A percentile compares a stretch with the other conserved stretches of the same genome.
These are phyloP conservation scores for Cadophora sp. DNA, from an alignment of 2,329 filamentous ascomycete species.

Conservation along the genomic window DNA sequence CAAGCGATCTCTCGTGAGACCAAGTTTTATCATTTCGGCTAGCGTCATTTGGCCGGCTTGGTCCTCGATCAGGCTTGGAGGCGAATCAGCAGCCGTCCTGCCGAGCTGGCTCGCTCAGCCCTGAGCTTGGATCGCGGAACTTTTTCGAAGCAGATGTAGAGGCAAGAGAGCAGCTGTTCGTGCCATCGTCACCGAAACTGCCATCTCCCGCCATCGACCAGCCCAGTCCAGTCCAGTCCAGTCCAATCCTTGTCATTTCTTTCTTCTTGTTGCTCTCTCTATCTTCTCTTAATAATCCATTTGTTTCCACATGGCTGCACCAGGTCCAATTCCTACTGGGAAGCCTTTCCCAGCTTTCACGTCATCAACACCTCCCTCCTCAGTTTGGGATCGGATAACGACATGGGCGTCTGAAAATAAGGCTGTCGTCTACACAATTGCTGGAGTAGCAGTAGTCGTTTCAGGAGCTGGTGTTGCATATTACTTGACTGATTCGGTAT, in stretches of 20 bases:
- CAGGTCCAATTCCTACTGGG: conserved; percentile 37
- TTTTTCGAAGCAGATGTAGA: conserved; percentile 13
- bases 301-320: conserved; percentile 41
- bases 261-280: conserved; percentile 31
- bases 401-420: conserved; percentile 96
- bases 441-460: conserved; percentile 89
- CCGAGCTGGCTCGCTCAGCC: background rate
- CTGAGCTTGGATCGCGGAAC: conserved; percentile 14
- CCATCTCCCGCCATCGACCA: conserved; percentile 30
- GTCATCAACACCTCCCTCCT: conserved; percentile 43
- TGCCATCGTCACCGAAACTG: conserved; percentile 10
- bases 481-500: conserved; percentile 74
- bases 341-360: conserved; percentile 43
- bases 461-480: conserved; percentile 92
- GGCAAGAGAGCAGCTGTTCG: conserved; percentile 7
- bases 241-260: conserved; percentile 26
- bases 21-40: background rate
- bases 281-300: conserved; percentile 36
- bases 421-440: conserved; percentile 93
- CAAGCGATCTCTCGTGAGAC: background rate
- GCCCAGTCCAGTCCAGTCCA: conserved; percentile 16
- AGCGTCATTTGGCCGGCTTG: too few relatives aligned
- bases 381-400: conserved; percentile 82
- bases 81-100: conserved; percentile 13
- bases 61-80: background rate